A percentile compares a stretch with the other conserved stretches of the same genome.
These are phyloP conservation scores for Candida vartiovaarae DNA, from an alignment of 805 yeast genomes.

Conservation along the genomic window DNA sequence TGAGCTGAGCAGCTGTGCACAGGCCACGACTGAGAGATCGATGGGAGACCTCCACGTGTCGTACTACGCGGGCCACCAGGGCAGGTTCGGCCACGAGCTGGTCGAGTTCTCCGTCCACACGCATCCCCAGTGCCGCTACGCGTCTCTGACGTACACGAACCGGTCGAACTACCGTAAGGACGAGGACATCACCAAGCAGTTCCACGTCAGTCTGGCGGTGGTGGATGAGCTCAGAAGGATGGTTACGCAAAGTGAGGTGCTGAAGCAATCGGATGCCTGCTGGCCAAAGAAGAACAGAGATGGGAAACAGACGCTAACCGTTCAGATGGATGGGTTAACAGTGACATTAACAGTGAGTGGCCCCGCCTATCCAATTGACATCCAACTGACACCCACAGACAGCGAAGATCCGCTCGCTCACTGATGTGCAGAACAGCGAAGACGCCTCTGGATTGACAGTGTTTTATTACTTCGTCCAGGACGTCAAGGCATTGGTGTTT, in stretches of 20 bases:
- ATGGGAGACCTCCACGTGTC: constrained; percentile 16
- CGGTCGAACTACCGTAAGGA: constrained; percentile 40
- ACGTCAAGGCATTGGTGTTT: constrained; percentile 35
- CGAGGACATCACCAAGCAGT: constrained; percentile 31
- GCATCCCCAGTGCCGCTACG: constrained; percentile 25
- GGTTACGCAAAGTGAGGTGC: constrained; percentile 32
- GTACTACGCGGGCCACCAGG: constrained; percentile 38
- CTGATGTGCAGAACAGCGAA: constrained; percentile 31
- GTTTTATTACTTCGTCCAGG: constrained; percentile 37
- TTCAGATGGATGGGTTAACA: constrained; percentile 29
- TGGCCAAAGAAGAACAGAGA: constrained; percentile 36
- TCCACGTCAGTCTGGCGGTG: constrained; percentile 28
- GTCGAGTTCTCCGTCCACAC: constrained; percentile 30
- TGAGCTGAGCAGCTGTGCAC: too few species aligned
- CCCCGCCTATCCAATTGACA: background rate
- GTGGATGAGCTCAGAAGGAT: constrained; percentile 28
- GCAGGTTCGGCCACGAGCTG: constrained; percentile 40
- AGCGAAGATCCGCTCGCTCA: constrained; percentile 31
- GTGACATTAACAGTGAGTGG: constrained; percentile 19
- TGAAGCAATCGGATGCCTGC: constrained; percentile 30
- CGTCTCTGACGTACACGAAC: constrained; percentile 34
- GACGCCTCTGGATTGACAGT: constrained; percentile 39
- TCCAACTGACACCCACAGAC: constrained; percentile 17
- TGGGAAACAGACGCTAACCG: constrained; percentile 36
- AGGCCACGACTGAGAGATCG: too few species aligned